Evolutionary conservation across 1,284 basidiomycete genomes (phyloP), one percentile per base, ranked within the genome.

Genomic region (Ustilago bromivora): DNA sequence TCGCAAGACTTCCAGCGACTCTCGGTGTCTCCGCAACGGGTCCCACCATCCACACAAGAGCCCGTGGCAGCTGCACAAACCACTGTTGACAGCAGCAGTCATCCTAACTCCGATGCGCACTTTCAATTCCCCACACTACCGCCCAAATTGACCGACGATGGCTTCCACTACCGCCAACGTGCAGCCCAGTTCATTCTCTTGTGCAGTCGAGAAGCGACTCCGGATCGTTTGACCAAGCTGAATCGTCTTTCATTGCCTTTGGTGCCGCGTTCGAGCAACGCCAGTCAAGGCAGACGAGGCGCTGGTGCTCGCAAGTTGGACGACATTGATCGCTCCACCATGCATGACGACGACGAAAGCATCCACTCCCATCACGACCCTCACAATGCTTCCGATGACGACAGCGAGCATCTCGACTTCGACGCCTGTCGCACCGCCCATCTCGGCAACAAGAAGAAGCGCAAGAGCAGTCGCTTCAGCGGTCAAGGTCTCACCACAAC

Each of bases 381-480:
- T 31, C 56, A 62, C 58, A 57, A 58, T 46, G 61, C 59, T 23
- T 63, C 63, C 13, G 71, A 71, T 9, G 61, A 63, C 32, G 76
- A 78, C 2, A 58, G 56, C 59, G 66, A 67, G 7, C 41, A 49
- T 35, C 60, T 68, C 32, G 72, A 78, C 36, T 68, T 75, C 47
- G 72, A 76, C 36, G 59, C 56, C 19, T 76, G 68, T 38, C 69
- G 66, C 41, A 49, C 72, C 4, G 74, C 73, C 3, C 63, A 80
- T 59, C 62, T 77, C 11, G 78, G 69, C 55, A 80, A 80, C 70
- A 80, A 77, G 59, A 80, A 80, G 64, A 80, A 80, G 61, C 74
- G 78, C 36, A 80, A 80, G 58, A 80, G 71, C 61, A 71, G 62
- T 12, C 68, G 75, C n/a, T 71, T 65, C 54, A 67, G 28, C 58